phyloP scores from a whole-genome alignment of 2,329 filamentous ascomycete genomes.

The Aspergillus hiratsukae region DNA sequence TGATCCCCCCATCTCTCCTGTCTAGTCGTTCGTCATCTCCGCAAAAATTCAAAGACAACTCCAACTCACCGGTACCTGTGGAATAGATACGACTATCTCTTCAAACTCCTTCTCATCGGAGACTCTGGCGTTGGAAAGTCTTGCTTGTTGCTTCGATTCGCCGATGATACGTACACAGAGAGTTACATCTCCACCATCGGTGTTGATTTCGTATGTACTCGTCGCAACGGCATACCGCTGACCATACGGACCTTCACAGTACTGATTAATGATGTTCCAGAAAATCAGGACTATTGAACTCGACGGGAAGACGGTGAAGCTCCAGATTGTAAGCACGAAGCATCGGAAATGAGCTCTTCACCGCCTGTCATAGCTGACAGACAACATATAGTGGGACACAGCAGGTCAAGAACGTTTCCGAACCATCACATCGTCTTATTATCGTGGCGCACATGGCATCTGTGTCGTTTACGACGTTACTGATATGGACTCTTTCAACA shows the following conservation, averaged over 20 bases:
- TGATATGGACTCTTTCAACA: slow-evolving; percentile 99
- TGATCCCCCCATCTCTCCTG: neutral
- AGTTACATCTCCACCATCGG: slow-evolving; percentile 99
- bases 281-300: slow-evolving; percentile 99
- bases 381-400: slow-evolving; percentile 78
- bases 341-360: neutral
- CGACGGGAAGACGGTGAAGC: slow-evolving; percentile 98
- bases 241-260: slow-evolving; percentile 5
- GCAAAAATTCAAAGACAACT: neutral
- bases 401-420: slow-evolving; percentile 99
- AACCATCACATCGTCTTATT: slow-evolving; percentile 99
- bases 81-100: slow-evolving; percentile 98
- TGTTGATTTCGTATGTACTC: slow-evolving; percentile 84
- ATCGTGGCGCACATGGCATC: slow-evolving; percentile 97
- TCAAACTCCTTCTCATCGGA: slow-evolving; percentile 99
- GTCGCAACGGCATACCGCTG: slow-evolving; percentile 3
- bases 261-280: slow-evolving; percentile 45
- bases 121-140: slow-evolving; percentile 99
- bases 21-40: neutral
- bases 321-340: slow-evolving; percentile 77
- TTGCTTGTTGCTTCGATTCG: slow-evolving; percentile 94
- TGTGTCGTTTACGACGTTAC: slow-evolving; percentile 99
- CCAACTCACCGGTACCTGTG: neutral
- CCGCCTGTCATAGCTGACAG: slow-evolving; percentile 11
- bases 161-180: slow-evolving; percentile 98